Evolutionary conservation across 192 early-diverging fungal species (phyloP).

Genomic region (Ambispora gerdemannii): DNA sequence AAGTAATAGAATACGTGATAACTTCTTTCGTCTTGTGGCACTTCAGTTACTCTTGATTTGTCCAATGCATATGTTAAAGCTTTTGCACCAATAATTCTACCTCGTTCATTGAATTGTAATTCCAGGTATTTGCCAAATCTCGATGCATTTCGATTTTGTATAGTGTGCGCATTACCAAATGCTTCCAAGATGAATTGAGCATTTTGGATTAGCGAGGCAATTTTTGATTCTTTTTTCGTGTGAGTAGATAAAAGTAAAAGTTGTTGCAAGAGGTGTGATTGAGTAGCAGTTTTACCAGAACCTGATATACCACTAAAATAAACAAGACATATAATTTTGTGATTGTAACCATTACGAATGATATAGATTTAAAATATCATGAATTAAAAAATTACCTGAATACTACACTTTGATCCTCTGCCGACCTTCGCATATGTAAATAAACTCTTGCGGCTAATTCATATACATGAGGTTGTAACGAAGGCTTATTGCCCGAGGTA

Average conservation of each 20-base stretch:
- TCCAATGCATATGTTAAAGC: slow-evolving; percentile 68
- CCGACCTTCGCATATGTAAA: slow-evolving; percentile 61
- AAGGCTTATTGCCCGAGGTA: slow-evolving; percentile 26
- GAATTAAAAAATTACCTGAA: slow-evolving; percentile 46
- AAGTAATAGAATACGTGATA: slow-evolving; percentile 85
- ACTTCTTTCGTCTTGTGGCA: slow-evolving; percentile 56
- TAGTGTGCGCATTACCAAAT: slow-evolving; percentile 70
- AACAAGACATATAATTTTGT: background rate
- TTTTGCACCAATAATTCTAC: slow-evolving; percentile 81
- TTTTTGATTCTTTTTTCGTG: slow-evolving; percentile 70
- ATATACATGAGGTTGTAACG: slow-evolving; percentile 60
- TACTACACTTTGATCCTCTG: slow-evolving; percentile 65
- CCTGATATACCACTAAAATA: slow-evolving; percentile 74
- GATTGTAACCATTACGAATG: background rate
- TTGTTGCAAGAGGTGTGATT: slow-evolving; percentile 68
- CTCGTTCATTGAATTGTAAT: slow-evolving; percentile 84
- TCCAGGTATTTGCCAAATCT: slow-evolving; percentile 81
- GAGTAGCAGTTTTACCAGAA: slow-evolving; percentile 78
- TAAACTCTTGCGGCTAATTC: slow-evolving; percentile 71
- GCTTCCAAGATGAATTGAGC: slow-evolving; percentile 72
- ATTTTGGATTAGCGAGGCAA: slow-evolving; percentile 67
- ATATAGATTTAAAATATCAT: background rate
- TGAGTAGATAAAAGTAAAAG: slow-evolving; percentile 72
- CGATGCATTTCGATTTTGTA: slow-evolving; percentile 63
- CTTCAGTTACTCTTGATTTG: slow-evolving; percentile 54